These are phyloP conservation scores for Penicillium sp. DNA, from an alignment of 2,329 filamentous ascomycete genomes.

Conservation along the genomic window DNA sequence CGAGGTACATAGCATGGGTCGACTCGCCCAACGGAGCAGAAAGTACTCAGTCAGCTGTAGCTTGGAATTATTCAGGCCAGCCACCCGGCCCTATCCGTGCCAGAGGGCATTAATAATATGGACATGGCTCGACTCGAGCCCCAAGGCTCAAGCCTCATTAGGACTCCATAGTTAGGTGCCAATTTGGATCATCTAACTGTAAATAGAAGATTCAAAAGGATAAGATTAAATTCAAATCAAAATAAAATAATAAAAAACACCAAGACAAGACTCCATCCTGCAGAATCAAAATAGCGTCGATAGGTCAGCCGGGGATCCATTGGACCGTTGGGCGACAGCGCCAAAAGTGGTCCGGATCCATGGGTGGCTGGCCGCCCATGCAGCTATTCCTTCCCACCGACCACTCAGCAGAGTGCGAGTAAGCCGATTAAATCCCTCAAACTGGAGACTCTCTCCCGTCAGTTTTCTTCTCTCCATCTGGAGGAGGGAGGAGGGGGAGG, in stretches of 20 bases:
- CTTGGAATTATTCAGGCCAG: background rate
- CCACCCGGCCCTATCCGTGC: background rate
- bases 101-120: conserved; percentile 14
- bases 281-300: background rate
- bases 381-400: background rate
- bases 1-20: no score
- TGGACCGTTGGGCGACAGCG: background rate
- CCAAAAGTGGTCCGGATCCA: conserved; percentile 8
- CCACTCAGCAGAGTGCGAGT: background rate
- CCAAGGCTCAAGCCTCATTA: background rate
- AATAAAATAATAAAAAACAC: background rate
- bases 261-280: background rate
- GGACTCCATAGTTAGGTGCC: background rate
- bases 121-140: conserved; percentile 14
- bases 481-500: background rate
- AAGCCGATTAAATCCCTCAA: conserved; percentile 11
- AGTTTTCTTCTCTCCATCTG: background rate
- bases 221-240: no score
- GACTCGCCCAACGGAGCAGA: no score
- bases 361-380: conserved; percentile 3
- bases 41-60: no score
- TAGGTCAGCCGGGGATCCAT: background rate
- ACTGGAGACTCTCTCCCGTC: background rate
- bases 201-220: background rate
- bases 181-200: background rate